Evolutionary conservation across 23 red algal genomes (phyloP).

Genomic region (Pyropia haitanensis): DNA sequence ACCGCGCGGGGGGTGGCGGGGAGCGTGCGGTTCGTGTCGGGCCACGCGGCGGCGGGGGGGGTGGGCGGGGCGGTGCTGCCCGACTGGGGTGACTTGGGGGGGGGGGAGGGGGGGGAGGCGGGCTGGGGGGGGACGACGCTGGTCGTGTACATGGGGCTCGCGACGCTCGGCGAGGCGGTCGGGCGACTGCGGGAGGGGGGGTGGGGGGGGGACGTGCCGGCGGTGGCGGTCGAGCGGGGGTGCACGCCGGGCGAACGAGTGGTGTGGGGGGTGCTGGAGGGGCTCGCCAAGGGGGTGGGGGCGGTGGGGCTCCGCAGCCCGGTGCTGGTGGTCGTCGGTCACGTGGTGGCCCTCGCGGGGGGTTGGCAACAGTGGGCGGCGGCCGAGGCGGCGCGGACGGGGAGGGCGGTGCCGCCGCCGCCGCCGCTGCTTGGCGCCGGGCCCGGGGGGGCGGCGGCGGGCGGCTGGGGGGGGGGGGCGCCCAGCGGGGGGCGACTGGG

Average conservation of each 20-base stretch:
- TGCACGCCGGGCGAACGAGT: constrained; percentile 24
- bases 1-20: constrained; percentile 25
- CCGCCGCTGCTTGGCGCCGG: neutral
- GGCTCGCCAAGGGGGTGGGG: constrained; percentile 3
- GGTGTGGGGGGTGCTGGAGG: constrained; percentile 13
- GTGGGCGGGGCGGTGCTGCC: too few relatives aligned
- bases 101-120: constrained; percentile 1
- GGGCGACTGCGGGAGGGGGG: constrained; percentile 2
- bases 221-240: constrained; percentile 43
- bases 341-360: constrained; percentile 31
- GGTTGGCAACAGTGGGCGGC: constrained; percentile 22
- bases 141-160: constrained; percentile 77
- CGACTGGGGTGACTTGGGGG: too few relatives aligned
- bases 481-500: neutral
- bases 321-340: constrained; percentile 43
- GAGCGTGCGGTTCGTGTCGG: constrained; percentile 39
- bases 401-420: neutral
- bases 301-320: constrained; percentile 26
- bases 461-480: neutral
- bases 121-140: constrained; percentile 13
- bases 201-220: constrained; percentile 11
- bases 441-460: neutral
- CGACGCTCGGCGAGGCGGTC: constrained; percentile 9
- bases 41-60: constrained; percentile 13
- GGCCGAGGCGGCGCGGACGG: neutral